Evolutionary conservation across 148 eudicot species (phyloP).

Genomic region (Fagopyrum homotropicum): DNA sequence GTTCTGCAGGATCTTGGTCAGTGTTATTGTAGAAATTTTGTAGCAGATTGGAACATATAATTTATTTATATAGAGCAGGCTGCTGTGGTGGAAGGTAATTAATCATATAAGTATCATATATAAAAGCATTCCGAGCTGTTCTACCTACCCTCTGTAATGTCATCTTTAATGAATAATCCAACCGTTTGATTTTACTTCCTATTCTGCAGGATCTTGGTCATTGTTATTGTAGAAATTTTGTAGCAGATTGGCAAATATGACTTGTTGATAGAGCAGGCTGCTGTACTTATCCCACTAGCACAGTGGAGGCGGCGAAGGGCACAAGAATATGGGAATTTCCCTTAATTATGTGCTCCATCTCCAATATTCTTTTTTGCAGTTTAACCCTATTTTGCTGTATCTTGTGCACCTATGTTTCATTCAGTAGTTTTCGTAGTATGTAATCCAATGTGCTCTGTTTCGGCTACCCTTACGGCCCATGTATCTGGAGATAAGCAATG

Average conservation of each 20-base stretch:
- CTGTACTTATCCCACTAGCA: background rate
- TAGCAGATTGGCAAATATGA: conserved; percentile 4
- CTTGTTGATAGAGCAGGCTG: background rate
- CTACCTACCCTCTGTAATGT: no score
- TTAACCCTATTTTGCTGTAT: background rate
- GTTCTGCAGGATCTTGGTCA: background rate
- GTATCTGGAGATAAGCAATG: background rate
- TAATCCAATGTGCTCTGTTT: background rate
- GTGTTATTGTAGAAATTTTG: conserved; percentile 1
- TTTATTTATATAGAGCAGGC: background rate
- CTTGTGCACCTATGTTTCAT: background rate
- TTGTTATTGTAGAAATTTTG: background rate
- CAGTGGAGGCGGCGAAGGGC: background rate
- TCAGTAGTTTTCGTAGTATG: conserved; percentile 1
- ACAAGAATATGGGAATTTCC: conserved; percentile 1
- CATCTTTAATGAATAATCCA: background rate
- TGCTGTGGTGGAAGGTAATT: background rate
- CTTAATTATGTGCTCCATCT: background rate
- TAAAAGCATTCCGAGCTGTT: no score
- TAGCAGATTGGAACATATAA: conserved; percentile 1
- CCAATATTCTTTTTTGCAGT: background rate
- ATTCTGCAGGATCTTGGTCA: background rate
- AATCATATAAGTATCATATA: no score
- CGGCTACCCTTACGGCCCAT: background rate
- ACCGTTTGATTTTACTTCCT: background rate